Conservation (phyloP, 2,329 filamentous ascomycete species). For the Aureobasidium sp. region DNA sequence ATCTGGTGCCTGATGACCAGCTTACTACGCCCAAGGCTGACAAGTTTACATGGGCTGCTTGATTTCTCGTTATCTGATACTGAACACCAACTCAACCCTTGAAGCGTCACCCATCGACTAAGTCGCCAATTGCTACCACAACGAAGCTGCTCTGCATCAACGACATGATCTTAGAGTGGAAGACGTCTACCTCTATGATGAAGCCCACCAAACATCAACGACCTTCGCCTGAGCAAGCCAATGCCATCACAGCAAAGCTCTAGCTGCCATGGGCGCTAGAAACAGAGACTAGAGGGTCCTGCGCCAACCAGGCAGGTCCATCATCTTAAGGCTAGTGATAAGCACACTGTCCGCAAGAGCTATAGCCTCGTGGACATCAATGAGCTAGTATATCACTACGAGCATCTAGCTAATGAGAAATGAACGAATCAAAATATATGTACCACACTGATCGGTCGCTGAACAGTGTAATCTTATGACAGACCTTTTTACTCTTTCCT, state of each 20-base stretch:
- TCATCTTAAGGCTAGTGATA: no score
- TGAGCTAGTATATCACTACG: background rate
- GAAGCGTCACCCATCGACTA: background rate
- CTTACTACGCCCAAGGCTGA: constrained; percentile 4
- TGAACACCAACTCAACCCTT: background rate
- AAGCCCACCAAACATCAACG: background rate
- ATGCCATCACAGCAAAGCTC: background rate
- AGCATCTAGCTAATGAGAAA: background rate
- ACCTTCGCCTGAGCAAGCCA: background rate
- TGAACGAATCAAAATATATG: background rate
- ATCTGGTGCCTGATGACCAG: constrained; percentile 12
- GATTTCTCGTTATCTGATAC: background rate
- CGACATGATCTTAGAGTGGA: no score
- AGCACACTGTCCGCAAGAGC: background rate
- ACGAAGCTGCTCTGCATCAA: background rate
- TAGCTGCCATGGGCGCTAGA: background rate
- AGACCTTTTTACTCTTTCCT: background rate
- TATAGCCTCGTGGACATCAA: background rate
- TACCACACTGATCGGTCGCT: background rate
- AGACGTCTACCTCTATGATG: background rate
- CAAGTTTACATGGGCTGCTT: constrained; percentile 8
- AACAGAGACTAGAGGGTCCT: background rate
- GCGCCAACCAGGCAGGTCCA: background rate
- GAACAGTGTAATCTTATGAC: background rate
- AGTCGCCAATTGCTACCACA: background rate